These are phyloP conservation scores for Penicillium herquei DNA, from an alignment of 495 filamentous ascomycete genomes.

Conservation along the genomic window DNA sequence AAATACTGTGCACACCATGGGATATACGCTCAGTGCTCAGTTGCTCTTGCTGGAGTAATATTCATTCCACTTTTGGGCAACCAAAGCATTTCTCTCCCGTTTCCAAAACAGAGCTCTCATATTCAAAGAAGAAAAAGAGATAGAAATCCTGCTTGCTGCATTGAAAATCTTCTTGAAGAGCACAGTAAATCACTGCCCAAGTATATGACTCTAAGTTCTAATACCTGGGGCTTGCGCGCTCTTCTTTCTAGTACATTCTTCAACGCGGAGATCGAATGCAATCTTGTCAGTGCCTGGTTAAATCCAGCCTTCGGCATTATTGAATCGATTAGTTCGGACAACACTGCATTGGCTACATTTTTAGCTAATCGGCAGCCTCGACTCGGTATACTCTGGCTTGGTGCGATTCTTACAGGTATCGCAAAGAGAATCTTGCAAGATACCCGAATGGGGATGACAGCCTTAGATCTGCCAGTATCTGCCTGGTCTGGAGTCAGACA, in stretches of 20 bases:
- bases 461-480: constrained; percentile 20
- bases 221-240: constrained; percentile 28
- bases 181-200: constrained; percentile 14
- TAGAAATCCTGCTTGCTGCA: constrained; percentile 1
- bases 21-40: constrained; percentile 29
- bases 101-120: constrained; percentile 10
- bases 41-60: constrained; percentile 24
- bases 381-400: constrained; percentile 26
- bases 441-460: constrained; percentile 16
- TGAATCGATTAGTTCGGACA: constrained; percentile 8
- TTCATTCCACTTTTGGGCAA: constrained; percentile 24
- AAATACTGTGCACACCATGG: constrained; percentile 23
- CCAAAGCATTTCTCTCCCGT: constrained; percentile 14
- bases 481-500: constrained; percentile 22
- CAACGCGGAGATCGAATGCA: constrained; percentile 26
- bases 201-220: constrained; percentile 31
- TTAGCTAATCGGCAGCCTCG: constrained; percentile 16
- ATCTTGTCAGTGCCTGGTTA: constrained; percentile 32
- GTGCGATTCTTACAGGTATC: constrained; percentile 18
- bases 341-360: constrained; percentile 8
- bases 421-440: constrained; percentile 18
- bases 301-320: constrained; percentile 28
- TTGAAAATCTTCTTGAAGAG: constrained; percentile 13
- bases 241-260: constrained; percentile 29
- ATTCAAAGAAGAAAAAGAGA: neutral